Evolutionary conservation across 192 early-diverging fungal species (phyloP).

Genomic region (Coemansia sp.): DNA sequence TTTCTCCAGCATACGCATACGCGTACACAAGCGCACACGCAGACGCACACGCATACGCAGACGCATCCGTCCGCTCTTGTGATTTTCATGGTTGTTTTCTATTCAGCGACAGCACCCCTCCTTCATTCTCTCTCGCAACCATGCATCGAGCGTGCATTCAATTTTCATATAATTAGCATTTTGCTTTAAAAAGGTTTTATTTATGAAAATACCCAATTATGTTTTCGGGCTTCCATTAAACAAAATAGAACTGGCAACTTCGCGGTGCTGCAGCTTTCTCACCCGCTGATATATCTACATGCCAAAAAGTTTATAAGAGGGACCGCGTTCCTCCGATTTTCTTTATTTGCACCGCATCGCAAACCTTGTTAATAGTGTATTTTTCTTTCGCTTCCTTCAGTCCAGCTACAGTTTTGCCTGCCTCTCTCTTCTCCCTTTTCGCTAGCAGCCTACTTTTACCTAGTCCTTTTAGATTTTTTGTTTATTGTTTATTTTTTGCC

Average conservation of each 20-base stretch:
- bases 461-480: background rate
- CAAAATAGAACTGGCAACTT: constrained; percentile 8
- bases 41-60: constrained; percentile 9
- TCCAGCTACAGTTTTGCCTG: background rate
- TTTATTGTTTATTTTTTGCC: background rate
- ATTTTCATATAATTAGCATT: constrained; percentile 48
- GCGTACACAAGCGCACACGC: constrained; percentile 8
- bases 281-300: background rate
- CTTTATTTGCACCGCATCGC: constrained; percentile 4
- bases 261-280: background rate
- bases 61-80: constrained; percentile 22
- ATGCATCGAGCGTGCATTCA: constrained; percentile 40
- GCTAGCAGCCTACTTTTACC: background rate
- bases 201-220: constrained; percentile 23
- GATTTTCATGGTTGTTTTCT: constrained; percentile 44
- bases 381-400: background rate
- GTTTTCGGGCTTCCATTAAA: constrained; percentile 19
- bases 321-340: background rate
- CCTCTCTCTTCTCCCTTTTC: background rate
- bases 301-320: background rate
- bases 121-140: constrained; percentile 24
- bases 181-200: constrained; percentile 33
- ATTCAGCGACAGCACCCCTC: constrained; percentile 7
- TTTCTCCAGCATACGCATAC: constrained; percentile 11
- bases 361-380: constrained; percentile 4